Evolutionary conservation across 257 asterid species (phyloP).

Genomic region (Sherardia arvensis): DNA sequence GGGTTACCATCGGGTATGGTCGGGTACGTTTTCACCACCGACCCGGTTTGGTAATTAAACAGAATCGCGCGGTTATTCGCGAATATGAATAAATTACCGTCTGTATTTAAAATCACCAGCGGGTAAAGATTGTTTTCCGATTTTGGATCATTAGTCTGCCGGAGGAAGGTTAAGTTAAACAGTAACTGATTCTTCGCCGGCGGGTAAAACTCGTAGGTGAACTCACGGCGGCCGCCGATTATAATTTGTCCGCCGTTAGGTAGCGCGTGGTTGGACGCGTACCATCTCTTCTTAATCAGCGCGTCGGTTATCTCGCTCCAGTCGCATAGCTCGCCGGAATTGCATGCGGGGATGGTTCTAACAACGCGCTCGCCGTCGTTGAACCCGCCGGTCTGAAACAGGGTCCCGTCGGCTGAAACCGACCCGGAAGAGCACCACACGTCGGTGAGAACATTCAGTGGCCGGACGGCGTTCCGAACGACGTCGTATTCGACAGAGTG

Average conservation of each 20-base stretch:
- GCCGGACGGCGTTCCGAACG: constrained; percentile 24
- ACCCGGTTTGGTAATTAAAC: constrained; percentile 17
- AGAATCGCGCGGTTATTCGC: constrained; percentile 34
- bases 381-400: constrained; percentile 43
- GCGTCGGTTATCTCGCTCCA: constrained; percentile 19
- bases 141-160: constrained; percentile 20
- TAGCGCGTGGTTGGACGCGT: constrained; percentile 35
- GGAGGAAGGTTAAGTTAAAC: constrained; percentile 22
- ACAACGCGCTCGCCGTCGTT: constrained; percentile 33
- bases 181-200: background rate
- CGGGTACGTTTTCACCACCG: constrained; percentile 25
- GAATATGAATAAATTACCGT: constrained; percentile 38
- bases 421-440: constrained; percentile 52
- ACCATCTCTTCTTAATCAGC: constrained; percentile 26
- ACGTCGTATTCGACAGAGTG: constrained; percentile 50
- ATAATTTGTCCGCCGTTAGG: constrained; percentile 32
- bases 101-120: constrained; percentile 29
- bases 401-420: constrained; percentile 25
- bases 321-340: constrained; percentile 16
- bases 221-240: constrained; percentile 31
- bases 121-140: constrained; percentile 39
- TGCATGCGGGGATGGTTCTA: constrained; percentile 26
- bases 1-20: constrained; percentile 31
- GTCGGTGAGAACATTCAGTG: constrained; percentile 35
- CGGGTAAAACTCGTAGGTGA: constrained; percentile 36